Evolutionary conservation across 768 basidiomycete species (phyloP).

Genomic region (Rhodotorula diobovata): DNA sequence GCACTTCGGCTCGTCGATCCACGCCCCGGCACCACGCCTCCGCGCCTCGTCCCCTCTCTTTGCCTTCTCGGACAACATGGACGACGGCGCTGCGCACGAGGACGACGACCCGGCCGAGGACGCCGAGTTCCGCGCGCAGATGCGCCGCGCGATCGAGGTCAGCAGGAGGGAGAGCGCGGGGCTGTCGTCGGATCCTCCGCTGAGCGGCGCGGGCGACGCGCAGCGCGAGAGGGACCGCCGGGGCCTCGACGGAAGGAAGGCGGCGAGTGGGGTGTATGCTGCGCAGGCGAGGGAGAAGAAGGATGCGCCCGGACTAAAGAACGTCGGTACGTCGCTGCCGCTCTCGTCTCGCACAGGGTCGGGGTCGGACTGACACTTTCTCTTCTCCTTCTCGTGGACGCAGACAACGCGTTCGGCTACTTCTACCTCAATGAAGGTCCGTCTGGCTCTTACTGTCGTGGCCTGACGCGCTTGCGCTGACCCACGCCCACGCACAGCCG

Average conservation of each 20-base stretch:
- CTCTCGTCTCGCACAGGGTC: neutral
- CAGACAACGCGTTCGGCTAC: slow-evolving; percentile 32
- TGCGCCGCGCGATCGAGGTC: neutral
- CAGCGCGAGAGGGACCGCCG: neutral
- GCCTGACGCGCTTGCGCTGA: neutral
- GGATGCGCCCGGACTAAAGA: neutral
- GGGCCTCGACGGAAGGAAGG: slow-evolving; percentile 17
- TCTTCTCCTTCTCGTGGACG: rapidly evolving
- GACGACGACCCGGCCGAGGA: neutral
- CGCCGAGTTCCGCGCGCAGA: neutral
- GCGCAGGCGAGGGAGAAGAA: neutral
- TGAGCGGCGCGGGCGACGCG: neutral
- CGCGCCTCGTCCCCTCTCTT: neutral
- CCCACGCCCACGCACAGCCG: slow-evolving; percentile 2
- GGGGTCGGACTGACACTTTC: neutral
- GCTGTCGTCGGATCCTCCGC: too few species aligned
- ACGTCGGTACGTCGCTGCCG: slow-evolving; percentile 17
- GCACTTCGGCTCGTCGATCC: slow-evolving; percentile 1
- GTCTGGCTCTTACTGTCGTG: neutral
- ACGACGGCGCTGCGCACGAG: neutral
- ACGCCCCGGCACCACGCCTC: neutral
- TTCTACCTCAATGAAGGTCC: slow-evolving; percentile 33
- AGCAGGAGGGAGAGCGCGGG: neutral
- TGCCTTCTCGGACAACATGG: neutral
- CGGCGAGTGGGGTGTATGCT: slow-evolving; percentile 5